Evolutionary conservation across 768 basidiomycete genomes (phyloP).

Genomic region (Lactarius akahatsu): DNA sequence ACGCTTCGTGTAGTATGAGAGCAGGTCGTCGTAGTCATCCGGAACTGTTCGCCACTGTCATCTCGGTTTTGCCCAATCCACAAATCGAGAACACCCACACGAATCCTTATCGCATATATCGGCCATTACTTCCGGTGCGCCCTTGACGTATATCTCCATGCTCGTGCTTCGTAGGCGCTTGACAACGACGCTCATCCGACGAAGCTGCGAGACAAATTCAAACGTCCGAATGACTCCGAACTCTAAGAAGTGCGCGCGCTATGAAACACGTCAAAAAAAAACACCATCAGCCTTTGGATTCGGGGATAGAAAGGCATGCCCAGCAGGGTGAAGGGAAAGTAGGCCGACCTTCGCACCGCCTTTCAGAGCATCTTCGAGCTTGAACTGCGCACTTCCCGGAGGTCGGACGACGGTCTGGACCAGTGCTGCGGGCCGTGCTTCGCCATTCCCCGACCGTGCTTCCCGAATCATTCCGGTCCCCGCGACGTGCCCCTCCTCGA

Average conservation of each 20-base stretch:
- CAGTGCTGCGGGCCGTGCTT: conserved; percentile 66
- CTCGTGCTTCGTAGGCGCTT: conserved; percentile 90
- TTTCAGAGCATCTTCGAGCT: conserved; percentile 90
- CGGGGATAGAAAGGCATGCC: neutral
- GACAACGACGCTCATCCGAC: conserved; percentile 97
- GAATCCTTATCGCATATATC: conserved; percentile 92
- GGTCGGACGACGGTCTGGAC: conserved; percentile 97
- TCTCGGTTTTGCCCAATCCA: neutral
- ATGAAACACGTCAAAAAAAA: conserved; percentile 13
- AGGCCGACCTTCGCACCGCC: conserved; percentile 68
- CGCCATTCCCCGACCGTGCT: conserved; percentile 55
- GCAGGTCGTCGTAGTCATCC: conserved; percentile 90
- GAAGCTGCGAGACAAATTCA: conserved; percentile 90
- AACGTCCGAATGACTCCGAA: conserved; percentile 94
- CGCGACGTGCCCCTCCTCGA: conserved; percentile 84
- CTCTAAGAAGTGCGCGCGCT: conserved; percentile 98
- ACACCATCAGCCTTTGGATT: conserved; percentile 19
- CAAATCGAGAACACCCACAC: conserved; percentile 54
- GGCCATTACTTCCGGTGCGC: conserved; percentile 97
- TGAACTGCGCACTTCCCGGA: conserved; percentile 88
- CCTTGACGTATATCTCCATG: conserved; percentile 99
- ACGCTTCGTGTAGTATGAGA: conserved; percentile 94
- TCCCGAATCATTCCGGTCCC: conserved; percentile 71
- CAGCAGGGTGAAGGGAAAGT: neutral
- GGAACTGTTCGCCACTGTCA: conserved; percentile 59